Evolutionary conservation across 2,329 filamentous ascomycete genomes (phyloP), one percentile per base, ranked within the genome.

Genomic region (Pseudogymnoascus verrucosus): DNA sequence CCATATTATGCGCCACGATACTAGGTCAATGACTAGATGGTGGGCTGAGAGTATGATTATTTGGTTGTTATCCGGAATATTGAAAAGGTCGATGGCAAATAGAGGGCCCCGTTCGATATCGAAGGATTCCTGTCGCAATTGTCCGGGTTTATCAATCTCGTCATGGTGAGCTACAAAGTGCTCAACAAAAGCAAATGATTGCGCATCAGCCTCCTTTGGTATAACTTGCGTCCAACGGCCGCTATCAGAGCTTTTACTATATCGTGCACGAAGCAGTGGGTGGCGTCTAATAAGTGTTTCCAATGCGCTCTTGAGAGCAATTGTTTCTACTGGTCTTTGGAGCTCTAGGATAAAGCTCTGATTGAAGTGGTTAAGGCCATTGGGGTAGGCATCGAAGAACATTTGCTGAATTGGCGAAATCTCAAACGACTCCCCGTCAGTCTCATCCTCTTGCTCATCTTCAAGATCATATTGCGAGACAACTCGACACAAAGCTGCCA

Each of bases 261-360:
- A 78, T 6, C 76, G 72, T 11, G 72, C 75, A 34, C 76, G 71
- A 2, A 78, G 67, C 74, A 78, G 77, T 4, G 76, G 73, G 63
- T 78, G 77, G 12, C 68, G 71, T 8, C 66, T 63, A 1, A 76
- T 70, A 5, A 78, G 63, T 0, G 70, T 68, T 19, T 68, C 66
- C 1, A 78, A 62, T 1, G 76, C 75, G 12, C 62, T 31, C 28
- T 47, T 39, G 21, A 67, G 23, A 31, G 51, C 64, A 26, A 39
- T 36, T 19, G 54, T 19, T n/a, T 10, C 14, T 28, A 64, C 44
- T 10, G 63, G 5, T 12, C 4, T 60, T 14, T 54, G 64, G 11
- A 66, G 21, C 14, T 63, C 36, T n/a, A 72, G 54, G 11, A 67
- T 40, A 51, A 70, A 68, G 61, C 70, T 71, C 54, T 71, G 69